Percentiles rank a stretch among this genome's conserved stretches.
Conservation (phyloP, 2,329 filamentous ascomycete species). For the Penicillium sp. region DNA sequence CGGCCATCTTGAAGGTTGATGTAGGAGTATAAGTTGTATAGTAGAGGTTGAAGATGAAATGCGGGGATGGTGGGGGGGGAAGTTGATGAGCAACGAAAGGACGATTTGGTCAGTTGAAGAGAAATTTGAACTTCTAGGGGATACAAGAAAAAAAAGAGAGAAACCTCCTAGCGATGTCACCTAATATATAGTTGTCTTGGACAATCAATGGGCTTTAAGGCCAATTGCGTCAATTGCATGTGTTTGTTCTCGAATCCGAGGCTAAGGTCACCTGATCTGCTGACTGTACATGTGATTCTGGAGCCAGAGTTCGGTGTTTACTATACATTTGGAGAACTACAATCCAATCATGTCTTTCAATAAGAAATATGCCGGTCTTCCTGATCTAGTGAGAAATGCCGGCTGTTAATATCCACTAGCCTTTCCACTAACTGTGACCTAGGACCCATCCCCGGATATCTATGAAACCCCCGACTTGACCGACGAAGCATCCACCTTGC, state of each 20-base stretch:
- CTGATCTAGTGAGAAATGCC: conserved; percentile 65
- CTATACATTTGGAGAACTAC: conserved; percentile 5
- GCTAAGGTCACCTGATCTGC: conserved; percentile 16
- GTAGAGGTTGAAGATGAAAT: conserved; percentile 8
- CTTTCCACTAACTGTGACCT: conserved; percentile 1
- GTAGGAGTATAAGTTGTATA: neutral
- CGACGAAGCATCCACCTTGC: conserved; percentile 83
- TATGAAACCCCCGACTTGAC: conserved; percentile 95
- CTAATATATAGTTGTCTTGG: conserved; percentile 15
- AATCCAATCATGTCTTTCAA: conserved; percentile 64
- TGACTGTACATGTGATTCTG: conserved; percentile 14
- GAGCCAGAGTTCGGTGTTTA: conserved; percentile 14
- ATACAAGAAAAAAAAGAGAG: neutral
- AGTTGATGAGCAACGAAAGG: neutral
- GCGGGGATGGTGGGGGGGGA: conserved; percentile 24
- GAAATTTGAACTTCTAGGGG: neutral
- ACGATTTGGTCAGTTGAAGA: neutral
- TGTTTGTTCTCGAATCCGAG: conserved; percentile 24
- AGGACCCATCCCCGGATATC: conserved; percentile 91
- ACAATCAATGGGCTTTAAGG: neutral
- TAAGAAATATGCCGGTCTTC: conserved; percentile 78
- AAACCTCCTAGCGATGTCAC: neutral
- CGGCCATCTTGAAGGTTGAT: conserved; percentile 61
- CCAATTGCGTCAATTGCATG: conserved; percentile 23
- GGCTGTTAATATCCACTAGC: neutral